phyloP scores from a whole-genome alignment of 176 grass and related monocot species.

The Bromus sterilis region DNA sequence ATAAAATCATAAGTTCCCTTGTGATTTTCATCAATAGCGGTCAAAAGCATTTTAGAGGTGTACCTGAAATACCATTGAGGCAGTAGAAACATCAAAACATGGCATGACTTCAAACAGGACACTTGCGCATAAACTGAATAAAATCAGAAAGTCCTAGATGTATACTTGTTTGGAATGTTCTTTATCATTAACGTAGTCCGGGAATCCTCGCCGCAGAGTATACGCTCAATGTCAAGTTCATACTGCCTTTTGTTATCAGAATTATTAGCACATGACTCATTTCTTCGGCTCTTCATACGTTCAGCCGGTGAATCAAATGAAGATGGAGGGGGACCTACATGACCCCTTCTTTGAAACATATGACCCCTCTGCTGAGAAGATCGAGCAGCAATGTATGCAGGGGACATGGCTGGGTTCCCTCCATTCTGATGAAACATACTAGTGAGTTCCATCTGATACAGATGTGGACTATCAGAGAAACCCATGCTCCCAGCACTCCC shows the following conservation, averaged over 20 bases:
- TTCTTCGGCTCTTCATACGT: conserved; percentile 64
- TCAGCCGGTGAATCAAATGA: conserved; percentile 57
- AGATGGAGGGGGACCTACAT: conserved; percentile 42
- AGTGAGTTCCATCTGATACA: conserved; percentile 52
- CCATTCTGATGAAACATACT: conserved; percentile 35
- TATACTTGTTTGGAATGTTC: conserved; percentile 98
- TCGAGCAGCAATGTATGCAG: conserved; percentile 48
- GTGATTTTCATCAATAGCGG: conserved; percentile 94
- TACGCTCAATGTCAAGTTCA: conserved; percentile 85
- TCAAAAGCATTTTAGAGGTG: conserved; percentile 97
- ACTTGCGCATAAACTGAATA: conserved; percentile 36
- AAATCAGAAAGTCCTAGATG: conserved; percentile 7
- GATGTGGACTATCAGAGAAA: conserved; percentile 52
- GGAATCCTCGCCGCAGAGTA: conserved; percentile 56
- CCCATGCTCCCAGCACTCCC: conserved; percentile 52
- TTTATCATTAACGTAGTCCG: conserved; percentile 97
- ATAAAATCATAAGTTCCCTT: conserved; percentile 93
- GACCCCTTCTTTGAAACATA: conserved; percentile 68
- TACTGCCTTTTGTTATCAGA: conserved; percentile 85
- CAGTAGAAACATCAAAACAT: conserved; percentile 24
- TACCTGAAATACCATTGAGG: conserved; percentile 53
- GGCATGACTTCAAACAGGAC: not conserved
- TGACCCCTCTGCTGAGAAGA: conserved; percentile 70
- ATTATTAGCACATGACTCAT: conserved; percentile 58
- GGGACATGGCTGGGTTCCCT: conserved; percentile 40